Conservation (phyloP, 345 rosid species). For the Aegle marmelos region DNA sequence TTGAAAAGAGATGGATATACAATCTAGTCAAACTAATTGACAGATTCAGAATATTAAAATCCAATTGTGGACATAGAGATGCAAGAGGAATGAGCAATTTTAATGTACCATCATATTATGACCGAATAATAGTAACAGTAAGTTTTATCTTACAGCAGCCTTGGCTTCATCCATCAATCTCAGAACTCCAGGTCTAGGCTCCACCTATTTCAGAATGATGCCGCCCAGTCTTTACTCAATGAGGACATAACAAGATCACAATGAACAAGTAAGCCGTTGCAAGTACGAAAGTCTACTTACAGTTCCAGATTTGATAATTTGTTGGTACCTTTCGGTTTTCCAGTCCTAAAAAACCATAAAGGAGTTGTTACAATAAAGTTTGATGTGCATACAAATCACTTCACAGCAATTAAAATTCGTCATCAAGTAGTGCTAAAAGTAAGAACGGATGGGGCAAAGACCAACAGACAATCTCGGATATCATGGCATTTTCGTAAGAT, state of each 20-base stretch:
- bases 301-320: slow-evolving; percentile 88
- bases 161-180: slow-evolving; percentile 91
- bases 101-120: not conserved
- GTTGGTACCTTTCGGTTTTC: slow-evolving; percentile 95
- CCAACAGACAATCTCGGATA: not conserved
- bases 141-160: slow-evolving; percentile 66
- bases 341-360: slow-evolving; percentile 58
- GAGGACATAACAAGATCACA: not conserved
- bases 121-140: not conserved
- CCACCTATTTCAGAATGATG: slow-evolving; percentile 49
- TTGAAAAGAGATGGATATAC: not conserved
- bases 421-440: not conserved
- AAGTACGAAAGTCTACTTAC: slow-evolving; percentile 38
- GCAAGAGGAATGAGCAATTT: not conserved
- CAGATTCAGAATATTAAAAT: not conserved
- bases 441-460: not conserved
- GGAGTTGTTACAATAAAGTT: not conserved
- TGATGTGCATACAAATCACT: not conserved
- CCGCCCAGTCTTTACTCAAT: not conserved
- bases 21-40: not conserved
- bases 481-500: not conserved
- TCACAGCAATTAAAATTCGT: not conserved
- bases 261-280: not conserved
- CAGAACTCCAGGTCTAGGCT: slow-evolving; percentile 89
- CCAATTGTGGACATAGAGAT: not conserved